Evolutionary conservation across 2,329 filamentous ascomycete genomes (phyloP), one percentile per base, ranked within the genome.

Genomic region (Hypoxylon sp.): DNA sequence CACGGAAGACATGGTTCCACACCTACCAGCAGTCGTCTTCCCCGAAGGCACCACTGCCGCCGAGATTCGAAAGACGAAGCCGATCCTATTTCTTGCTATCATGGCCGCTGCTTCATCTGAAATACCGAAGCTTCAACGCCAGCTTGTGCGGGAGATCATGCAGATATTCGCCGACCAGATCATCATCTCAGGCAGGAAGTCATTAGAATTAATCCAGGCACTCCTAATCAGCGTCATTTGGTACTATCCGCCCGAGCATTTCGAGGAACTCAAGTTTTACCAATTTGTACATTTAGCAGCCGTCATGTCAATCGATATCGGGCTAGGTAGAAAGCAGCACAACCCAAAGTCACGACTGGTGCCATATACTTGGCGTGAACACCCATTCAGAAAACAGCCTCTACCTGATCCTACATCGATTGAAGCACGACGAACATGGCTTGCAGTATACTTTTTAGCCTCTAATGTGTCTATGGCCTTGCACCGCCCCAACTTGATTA

Each of bases 231-330:
- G 89, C 5, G 89, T 91, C n/a, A 87, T 94, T 19, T 97, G 94
- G 92, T 97, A 97, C 78, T 90, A 90, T 78, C 93, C 93, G 14
- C 94, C 94, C 0, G 90, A 95, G 72, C 87, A 92, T 73, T 92
- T 92, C 65, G 93, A 97, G 75, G 92, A 96, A 80, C 88, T 95
- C 75, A 96, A 96, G 77, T 97, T 96, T 78, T 97, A 96, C 81
- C 92, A 95, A 81, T 86, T 96, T 71, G 89, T 94, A 50, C 93
- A 97, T 78, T 89, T 93, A 76, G 91, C 92, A 1, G 91, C 91
- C 52, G 87, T 93, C 73, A 93, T 97, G 90, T 91, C 91, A 26
- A 89, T 97, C 60, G 94, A 97, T 73, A 86, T 97, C 35, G 94
- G 94, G 0, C 86, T 97, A 5, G 92, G 82, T 5, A 74, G 78